Conservation (phyloP, 441 rosid genomes). For the Mallotus japonicus region DNA sequence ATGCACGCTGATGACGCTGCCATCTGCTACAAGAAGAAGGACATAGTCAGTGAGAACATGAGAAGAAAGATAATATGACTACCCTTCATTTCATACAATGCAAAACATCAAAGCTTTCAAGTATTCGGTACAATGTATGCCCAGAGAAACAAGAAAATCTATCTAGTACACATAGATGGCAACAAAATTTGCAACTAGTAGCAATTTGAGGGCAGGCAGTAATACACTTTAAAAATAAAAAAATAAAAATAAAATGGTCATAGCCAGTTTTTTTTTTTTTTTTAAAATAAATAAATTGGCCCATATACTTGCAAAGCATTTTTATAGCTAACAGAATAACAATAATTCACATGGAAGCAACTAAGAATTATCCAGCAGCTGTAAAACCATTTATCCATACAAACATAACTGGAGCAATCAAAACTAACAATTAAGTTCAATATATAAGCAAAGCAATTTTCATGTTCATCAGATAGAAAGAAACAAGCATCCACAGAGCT, state of each 20-base stretch:
- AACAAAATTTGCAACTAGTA: background rate
- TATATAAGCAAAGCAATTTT: background rate
- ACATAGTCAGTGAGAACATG: background rate
- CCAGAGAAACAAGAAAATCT: background rate
- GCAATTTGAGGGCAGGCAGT: background rate
- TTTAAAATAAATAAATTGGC: background rate
- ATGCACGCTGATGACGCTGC: slow-evolving; percentile 72
- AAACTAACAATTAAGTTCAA: background rate
- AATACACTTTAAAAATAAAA: background rate
- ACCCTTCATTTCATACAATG: background rate
- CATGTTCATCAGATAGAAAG: background rate
- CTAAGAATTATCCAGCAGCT: background rate
- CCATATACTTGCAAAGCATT: too few species aligned
- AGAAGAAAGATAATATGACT: background rate
- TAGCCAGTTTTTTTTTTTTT: too few species aligned
- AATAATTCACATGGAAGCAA: too few species aligned
- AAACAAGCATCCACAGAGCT: background rate
- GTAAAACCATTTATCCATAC: background rate
- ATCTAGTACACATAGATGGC: background rate
- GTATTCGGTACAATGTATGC: background rate
- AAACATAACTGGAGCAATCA: background rate
- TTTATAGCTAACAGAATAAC: too few species aligned
- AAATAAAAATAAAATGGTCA: background rate
- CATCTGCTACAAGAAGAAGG: slow-evolving; percentile 37
- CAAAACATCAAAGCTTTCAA: background rate